Evolutionary conservation across 108 stramenopile genomes (phyloP), one percentile per base, ranked within the genome.

Genomic region (Pseudonitzschia multiseries): DNA sequence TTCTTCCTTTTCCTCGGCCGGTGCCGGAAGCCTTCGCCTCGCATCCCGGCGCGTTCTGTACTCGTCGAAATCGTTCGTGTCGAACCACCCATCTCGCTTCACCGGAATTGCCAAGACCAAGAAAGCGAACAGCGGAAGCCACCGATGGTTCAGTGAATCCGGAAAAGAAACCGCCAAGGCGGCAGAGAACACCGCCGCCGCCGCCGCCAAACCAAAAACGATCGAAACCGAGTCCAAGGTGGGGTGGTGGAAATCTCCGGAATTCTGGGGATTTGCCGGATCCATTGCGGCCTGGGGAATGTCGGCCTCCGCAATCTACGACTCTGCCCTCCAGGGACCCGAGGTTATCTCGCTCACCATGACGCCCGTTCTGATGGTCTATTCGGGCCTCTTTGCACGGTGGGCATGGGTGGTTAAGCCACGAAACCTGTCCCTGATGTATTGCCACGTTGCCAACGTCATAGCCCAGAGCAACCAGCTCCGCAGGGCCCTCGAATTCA

Each of bases 281-380:
- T 90, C 90, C 24, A 51, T 92, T 20, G 95, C 95, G 21, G 92
- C 89, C 57, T 96, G 95, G 95, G 95, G 95, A 53, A 93, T 96
- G 91, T 84, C 84, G 57, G 92, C 87, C 2, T 77, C 92, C 9
- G 95, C 92, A 17, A 92, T 96, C 61, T 96, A 91, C 70, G 95
- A 96, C 78, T 90, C 95, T 29, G 41, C 67, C 42, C 65, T 80
- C 64, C 82, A 84, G 69, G 88, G 89, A 31, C 94, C 94, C 2
- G 94, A 95, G 57, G 71, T 93, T 17, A 93, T 95, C 44, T 82
- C 80, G 50, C 62, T 95, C 69, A 93, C 88, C 83, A 95, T 95
- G 94, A 95, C 94, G 22, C 86, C 88, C 17, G 92, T 95, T 0
- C 68, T 95, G 48, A 87, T 95, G 69, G 86, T 93, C 0, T 95